Evolutionary conservation across 148 eudicot species (phyloP).

Genomic region (Hydrangea macrophylla): DNA sequence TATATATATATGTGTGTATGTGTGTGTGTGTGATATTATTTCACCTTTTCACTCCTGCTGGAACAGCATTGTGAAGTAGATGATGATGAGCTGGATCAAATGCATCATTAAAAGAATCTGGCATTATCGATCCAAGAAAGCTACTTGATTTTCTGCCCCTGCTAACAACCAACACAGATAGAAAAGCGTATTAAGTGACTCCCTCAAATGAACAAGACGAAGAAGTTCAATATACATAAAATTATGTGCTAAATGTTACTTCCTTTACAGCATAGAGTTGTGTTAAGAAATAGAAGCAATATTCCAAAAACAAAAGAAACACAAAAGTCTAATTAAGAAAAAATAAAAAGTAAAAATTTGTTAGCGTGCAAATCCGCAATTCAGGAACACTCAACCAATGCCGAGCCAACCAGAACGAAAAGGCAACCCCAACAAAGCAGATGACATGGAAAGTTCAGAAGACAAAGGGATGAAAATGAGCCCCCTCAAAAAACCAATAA

Average conservation of each 20-base stretch:
- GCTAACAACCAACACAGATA: conserved; percentile 6
- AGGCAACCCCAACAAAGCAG: too few species aligned
- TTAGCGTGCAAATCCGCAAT: too few species aligned
- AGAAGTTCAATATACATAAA: neutral
- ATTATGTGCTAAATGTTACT: neutral
- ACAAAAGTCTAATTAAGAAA: conserved; percentile 1
- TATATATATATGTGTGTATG: too few species aligned
- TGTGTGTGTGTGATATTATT: too few species aligned
- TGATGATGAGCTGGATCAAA: conserved; percentile 86
- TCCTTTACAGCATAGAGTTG: neutral
- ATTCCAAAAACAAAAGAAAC: neutral
- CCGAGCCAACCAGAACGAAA: too few species aligned
- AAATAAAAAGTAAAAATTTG: neutral
- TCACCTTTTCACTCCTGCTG: conserved; percentile 86
- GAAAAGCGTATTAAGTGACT: conserved; percentile 1
- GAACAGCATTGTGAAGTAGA: conserved; percentile 75
- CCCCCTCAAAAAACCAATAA: neutral
- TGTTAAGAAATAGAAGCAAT: neutral
- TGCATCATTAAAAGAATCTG: conserved; percentile 66
- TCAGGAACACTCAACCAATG: too few species aligned
- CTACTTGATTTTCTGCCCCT: conserved; percentile 60
- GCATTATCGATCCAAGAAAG: conserved; percentile 72
- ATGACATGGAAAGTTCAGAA: neutral
- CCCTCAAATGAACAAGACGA: neutral
- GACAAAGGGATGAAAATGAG: neutral